These are phyloP conservation scores for Calocybe gambosa DNA, from an alignment of 1,284 basidiomycete genomes.

Conservation along the genomic window DNA sequence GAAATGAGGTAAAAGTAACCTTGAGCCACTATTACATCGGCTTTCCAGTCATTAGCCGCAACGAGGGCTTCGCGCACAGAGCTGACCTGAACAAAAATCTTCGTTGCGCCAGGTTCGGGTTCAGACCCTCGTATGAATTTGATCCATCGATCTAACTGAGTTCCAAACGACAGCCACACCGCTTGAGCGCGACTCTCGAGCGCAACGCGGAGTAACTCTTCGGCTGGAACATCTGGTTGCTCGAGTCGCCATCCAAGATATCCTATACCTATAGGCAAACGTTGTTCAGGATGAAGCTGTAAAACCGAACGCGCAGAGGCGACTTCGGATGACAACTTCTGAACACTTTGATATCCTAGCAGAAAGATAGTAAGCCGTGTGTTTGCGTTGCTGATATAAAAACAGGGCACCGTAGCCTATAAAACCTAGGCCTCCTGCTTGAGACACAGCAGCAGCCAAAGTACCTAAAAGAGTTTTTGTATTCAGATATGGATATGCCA, in stretches of 20 bases:
- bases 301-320: constrained; percentile 38
- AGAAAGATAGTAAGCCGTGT: no score
- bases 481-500: not conserved
- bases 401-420: constrained; percentile 43
- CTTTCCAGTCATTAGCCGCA: constrained; percentile 56
- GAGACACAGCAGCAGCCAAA: constrained; percentile 56
- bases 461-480: constrained; percentile 30
- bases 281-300: constrained; percentile 23
- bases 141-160: constrained; percentile 53
- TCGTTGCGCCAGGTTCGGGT: constrained; percentile 33
- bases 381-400: constrained; percentile 2
- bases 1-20: constrained; percentile 34
- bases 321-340: constrained; percentile 43
- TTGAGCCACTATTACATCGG: constrained; percentile 72
- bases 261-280: constrained; percentile 65
- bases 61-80: constrained; percentile 50
- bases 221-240: constrained; percentile 27
- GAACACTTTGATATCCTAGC: constrained; percentile 37
- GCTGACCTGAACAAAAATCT: constrained; percentile 58
- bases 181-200: constrained; percentile 55
- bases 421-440: constrained; percentile 69
- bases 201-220: constrained; percentile 41
- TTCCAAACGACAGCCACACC: constrained; percentile 70
- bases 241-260: constrained; percentile 70
- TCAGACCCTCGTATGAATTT: constrained; percentile 50